These are phyloP conservation scores for Hymenoscyphus fraxineus DNA, from an alignment of 2,329 filamentous ascomycete species.

Conservation along the genomic window DNA sequence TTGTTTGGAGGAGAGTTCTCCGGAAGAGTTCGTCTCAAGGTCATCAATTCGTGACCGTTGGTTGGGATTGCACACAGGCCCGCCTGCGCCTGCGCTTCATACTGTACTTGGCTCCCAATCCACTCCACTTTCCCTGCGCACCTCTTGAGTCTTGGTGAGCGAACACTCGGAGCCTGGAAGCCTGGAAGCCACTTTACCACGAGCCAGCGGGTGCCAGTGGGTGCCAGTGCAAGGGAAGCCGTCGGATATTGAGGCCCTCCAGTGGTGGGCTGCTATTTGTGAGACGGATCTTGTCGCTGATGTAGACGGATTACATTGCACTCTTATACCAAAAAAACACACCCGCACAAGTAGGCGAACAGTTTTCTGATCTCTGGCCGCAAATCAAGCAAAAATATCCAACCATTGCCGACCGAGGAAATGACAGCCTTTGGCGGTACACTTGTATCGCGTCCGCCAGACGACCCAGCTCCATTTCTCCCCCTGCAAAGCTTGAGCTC, in stretches of 20 bases:
- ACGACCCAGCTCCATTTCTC: slow-evolving; percentile 3
- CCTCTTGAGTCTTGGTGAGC: not conserved
- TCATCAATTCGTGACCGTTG: not conserved
- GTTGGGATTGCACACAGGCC: not conserved
- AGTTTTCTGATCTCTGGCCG: too few species aligned
- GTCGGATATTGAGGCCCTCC: slow-evolving; percentile 8
- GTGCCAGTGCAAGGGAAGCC: not conserved
- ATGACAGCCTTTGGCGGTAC: slow-evolving; percentile 14
- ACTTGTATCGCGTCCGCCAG: slow-evolving; percentile 9
- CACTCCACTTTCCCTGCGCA: slow-evolving; percentile 1
- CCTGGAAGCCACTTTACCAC: slow-evolving; percentile 7
- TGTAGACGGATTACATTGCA: not conserved
- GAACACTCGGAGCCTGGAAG: not conserved
- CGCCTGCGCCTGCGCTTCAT: not conserved
- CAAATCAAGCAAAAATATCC: not conserved
- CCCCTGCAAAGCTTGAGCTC: slow-evolving; percentile 12
- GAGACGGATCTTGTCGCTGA: slow-evolving; percentile 15
- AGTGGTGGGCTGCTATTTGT: slow-evolving; percentile 3
- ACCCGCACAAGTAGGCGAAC: too few species aligned
- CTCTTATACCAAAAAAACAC: not conserved
- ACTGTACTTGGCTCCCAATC: not conserved
- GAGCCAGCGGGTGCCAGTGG: not conserved
- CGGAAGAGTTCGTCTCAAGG: not conserved
- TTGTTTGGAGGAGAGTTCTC: not conserved
- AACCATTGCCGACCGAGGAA: not conserved